These are phyloP conservation scores for Cetradonia linearis DNA, from an alignment of 495 filamentous ascomycete species.

Conservation along the genomic window DNA sequence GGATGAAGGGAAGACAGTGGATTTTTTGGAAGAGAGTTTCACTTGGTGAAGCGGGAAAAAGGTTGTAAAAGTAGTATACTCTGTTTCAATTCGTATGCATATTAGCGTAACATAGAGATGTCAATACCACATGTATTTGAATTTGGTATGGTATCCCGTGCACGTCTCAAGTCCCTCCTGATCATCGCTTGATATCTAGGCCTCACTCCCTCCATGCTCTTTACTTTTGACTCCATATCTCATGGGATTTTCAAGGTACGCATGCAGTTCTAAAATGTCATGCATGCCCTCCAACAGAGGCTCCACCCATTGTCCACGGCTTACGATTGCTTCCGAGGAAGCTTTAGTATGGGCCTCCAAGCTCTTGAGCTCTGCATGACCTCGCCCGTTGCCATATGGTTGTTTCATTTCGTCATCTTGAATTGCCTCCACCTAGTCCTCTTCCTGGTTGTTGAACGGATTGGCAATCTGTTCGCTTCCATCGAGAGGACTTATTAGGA, in stretches of 20 bases:
- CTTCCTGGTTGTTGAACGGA: conserved; percentile 69
- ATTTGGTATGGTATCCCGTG: not conserved
- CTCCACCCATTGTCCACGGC: not conserved
- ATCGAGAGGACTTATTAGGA: conserved; percentile 83
- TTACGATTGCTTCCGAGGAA: not conserved
- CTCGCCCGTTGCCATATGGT: not conserved
- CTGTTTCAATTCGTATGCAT: not conserved
- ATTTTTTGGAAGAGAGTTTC: conserved; percentile 94
- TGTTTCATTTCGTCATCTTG: not conserved
- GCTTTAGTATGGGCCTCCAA: not conserved
- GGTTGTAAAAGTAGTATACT: not conserved
- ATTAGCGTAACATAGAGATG: conserved; percentile 1
- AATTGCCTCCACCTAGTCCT: conserved; percentile 24
- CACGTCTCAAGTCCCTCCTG: not conserved
- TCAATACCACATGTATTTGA: not conserved
- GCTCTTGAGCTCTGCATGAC: not conserved
- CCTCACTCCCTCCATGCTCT: not conserved
- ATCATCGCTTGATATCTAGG: not conserved
- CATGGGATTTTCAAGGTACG: not conserved
- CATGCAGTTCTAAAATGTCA: not conserved
- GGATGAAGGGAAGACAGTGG: conserved; percentile 56
- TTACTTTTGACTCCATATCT: not conserved
- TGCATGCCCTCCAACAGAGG: not conserved
- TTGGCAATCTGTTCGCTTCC: conserved; percentile 94
- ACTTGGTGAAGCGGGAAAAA: conserved; percentile 6